Evolutionary conservation across 1,284 basidiomycete genomes (phyloP).

Genomic region (Malassezia pachydermatis): DNA sequence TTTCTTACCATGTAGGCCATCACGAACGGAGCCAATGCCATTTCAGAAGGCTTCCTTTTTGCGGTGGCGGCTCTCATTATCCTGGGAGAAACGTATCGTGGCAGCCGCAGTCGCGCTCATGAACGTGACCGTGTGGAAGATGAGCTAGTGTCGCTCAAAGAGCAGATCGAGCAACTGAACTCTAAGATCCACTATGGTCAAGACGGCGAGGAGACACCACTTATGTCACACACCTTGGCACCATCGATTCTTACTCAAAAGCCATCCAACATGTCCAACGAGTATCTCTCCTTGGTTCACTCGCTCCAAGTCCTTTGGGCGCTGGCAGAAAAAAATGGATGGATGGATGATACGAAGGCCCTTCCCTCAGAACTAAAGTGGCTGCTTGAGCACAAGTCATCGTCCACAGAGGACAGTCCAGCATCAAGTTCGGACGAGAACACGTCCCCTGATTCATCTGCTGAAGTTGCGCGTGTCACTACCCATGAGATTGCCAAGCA

Average conservation of each 20-base stretch:
- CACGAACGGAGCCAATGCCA: conserved; percentile 39
- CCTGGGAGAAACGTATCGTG: conserved; percentile 38
- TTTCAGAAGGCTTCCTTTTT: conserved; percentile 44
- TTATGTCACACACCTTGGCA: too few relatives aligned
- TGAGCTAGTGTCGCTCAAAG: conserved; percentile 24
- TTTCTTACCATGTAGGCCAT: too few relatives aligned
- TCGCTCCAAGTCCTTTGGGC: conserved; percentile 9
- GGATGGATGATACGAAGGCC: conserved; percentile 2
- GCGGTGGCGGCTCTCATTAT: conserved; percentile 40
- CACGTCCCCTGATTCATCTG: too few relatives aligned
- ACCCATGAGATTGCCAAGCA: too few relatives aligned
- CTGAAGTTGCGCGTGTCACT: too few relatives aligned
- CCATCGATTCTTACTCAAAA: too few relatives aligned
- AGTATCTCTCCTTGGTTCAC: conserved; percentile 1
- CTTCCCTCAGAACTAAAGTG: conserved; percentile 5
- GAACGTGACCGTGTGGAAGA: conserved; percentile 38
- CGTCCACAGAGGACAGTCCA: too few relatives aligned
- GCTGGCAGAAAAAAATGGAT: conserved; percentile 11
- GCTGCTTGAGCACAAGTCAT: conserved; percentile 10
- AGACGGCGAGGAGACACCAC: too few relatives aligned
- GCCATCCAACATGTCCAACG: neutral
- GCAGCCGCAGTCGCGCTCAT: conserved; percentile 33
- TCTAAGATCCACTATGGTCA: neutral
- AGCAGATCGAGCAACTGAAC: conserved; percentile 21
- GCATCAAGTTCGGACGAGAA: too few relatives aligned